Evolutionary conservation across 768 basidiomycete species (phyloP).

Genomic region (Lactarius deliciosus): DNA sequence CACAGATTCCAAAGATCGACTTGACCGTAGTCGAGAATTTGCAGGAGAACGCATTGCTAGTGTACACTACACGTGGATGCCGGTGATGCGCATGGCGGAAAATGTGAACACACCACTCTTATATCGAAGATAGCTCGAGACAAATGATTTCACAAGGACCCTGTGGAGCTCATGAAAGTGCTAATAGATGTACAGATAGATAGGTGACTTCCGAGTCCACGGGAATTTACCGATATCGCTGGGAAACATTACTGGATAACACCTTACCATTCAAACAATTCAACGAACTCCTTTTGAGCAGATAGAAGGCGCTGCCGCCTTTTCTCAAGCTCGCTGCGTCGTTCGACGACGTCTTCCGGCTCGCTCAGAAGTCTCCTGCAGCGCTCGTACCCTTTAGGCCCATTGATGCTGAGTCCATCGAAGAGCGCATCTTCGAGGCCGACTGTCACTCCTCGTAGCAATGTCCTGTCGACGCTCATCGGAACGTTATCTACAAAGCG

Average conservation of each 20-base stretch:
- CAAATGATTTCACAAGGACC: not conserved
- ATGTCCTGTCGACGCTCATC: slow-evolving; percentile 53
- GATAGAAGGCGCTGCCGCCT: slow-evolving; percentile 48
- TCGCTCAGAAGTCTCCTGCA: slow-evolving; percentile 54
- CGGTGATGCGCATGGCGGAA: not conserved
- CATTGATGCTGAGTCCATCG: slow-evolving; percentile 48
- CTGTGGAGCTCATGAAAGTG: not conserved
- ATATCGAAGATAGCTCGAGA: not conserved
- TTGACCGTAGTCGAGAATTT: not conserved
- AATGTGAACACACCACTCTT: not conserved
- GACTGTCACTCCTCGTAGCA: slow-evolving; percentile 46
- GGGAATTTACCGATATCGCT: not conserved
- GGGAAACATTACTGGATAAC: not conserved
- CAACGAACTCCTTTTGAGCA: slow-evolving; percentile 44
- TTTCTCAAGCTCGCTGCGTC: slow-evolving; percentile 47
- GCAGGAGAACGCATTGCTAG: not conserved
- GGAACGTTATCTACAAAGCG: slow-evolving; percentile 50
- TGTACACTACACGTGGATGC: not conserved
- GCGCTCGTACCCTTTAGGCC: slow-evolving; percentile 42
- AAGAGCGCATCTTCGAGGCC: slow-evolving; percentile 46
- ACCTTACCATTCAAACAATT: slow-evolving; percentile 17
- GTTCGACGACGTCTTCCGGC: slow-evolving; percentile 41
- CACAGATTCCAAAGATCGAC: not conserved
- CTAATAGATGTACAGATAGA: not conserved
- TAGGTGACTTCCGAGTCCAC: not conserved